Conservation (phyloP, 169 alveolate species). For the Plasmodium vivax region DNA sequence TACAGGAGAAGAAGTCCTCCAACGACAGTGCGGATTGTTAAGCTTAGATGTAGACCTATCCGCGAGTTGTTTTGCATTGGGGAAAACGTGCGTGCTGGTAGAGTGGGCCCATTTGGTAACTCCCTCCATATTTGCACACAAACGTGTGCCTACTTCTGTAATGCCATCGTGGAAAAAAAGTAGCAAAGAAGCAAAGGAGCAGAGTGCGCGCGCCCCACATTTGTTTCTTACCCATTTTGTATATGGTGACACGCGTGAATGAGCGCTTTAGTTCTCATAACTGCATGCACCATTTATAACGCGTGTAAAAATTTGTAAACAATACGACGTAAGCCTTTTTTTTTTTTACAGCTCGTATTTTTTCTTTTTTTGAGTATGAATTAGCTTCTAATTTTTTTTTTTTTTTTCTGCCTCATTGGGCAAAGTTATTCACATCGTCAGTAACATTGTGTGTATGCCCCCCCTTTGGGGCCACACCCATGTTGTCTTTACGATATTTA, state of each 20-base stretch:
- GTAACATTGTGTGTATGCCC: background rate
- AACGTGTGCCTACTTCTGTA: background rate
- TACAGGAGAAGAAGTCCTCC: conserved; percentile 40
- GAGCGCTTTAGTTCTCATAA: conserved; percentile 4
- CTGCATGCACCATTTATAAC: background rate
- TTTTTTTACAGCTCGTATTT: background rate
- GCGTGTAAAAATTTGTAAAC: conserved; percentile 16
- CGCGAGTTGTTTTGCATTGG: background rate
- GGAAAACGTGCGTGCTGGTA: background rate
- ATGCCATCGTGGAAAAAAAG: background rate
- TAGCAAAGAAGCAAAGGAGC: background rate
- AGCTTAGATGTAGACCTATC: background rate
- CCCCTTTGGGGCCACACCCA: background rate
- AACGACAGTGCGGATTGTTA: background rate
- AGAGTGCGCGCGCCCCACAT: background rate
- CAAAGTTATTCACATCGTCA: conserved; percentile 4
- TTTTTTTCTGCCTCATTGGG: background rate
- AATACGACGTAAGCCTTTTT: conserved; percentile 19
- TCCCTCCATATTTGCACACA: background rate
- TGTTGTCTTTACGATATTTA: conserved; percentile 9
- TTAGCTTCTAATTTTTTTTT: background rate
- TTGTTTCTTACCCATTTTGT: background rate
- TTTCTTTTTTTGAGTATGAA: background rate
- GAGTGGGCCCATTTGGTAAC: background rate
- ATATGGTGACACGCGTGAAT: background rate